A percentile compares a stretch with the other conserved stretches of the same genome.
Evolutionary conservation across 768 basidiomycete genomes (phyloP).

Genomic region (Infundibulicybe gibba): DNA sequence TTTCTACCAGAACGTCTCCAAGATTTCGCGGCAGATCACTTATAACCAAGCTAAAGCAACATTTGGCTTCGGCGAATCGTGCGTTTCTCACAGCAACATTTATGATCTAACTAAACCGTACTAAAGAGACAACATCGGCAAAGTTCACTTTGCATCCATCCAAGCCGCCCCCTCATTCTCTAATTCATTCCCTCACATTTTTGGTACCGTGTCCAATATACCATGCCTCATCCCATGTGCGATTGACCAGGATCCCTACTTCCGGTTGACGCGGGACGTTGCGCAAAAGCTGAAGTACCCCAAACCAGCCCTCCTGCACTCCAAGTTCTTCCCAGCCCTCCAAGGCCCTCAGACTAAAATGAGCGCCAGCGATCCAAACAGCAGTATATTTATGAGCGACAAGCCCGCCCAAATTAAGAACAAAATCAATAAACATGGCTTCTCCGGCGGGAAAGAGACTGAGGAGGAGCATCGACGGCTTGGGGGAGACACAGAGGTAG

Average conservation of each 20-base stretch:
- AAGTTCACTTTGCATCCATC: slow-evolving; percentile 92
- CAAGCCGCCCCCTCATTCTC: slow-evolving; percentile 97
- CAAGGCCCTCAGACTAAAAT: slow-evolving; percentile 99
- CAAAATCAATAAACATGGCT: slow-evolving; percentile 94
- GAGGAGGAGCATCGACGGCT: slow-evolving; percentile 87
- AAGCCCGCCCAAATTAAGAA: slow-evolving; percentile 92
- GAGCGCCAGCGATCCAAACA: slow-evolving; percentile 94
- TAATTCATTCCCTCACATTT: slow-evolving; percentile 98
- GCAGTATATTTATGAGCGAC: slow-evolving; percentile 95
- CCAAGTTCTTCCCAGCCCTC: slow-evolving; percentile 97
- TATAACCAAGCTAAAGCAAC: slow-evolving; percentile 92
- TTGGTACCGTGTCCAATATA: slow-evolving; percentile 75
- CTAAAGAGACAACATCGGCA: slow-evolving; percentile 98
- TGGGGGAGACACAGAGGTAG: slow-evolving; percentile 93
- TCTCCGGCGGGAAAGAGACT: slow-evolving; percentile 94
- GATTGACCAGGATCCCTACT: slow-evolving; percentile 97
- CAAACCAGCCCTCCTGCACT: slow-evolving; percentile 88
- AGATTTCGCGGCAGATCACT: slow-evolving; percentile 89
- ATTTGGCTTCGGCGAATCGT: slow-evolving; percentile 97
- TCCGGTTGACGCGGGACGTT: slow-evolving; percentile 95
- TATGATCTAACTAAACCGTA: background rate
- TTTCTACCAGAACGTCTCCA: slow-evolving; percentile 93
- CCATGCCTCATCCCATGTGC: slow-evolving; percentile 97
- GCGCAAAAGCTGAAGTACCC: slow-evolving; percentile 93
- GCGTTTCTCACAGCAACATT: slow-evolving; percentile 25